phyloP scores from a whole-genome alignment of 129 eudicot species.

The Tanacetum coccineum region DNA sequence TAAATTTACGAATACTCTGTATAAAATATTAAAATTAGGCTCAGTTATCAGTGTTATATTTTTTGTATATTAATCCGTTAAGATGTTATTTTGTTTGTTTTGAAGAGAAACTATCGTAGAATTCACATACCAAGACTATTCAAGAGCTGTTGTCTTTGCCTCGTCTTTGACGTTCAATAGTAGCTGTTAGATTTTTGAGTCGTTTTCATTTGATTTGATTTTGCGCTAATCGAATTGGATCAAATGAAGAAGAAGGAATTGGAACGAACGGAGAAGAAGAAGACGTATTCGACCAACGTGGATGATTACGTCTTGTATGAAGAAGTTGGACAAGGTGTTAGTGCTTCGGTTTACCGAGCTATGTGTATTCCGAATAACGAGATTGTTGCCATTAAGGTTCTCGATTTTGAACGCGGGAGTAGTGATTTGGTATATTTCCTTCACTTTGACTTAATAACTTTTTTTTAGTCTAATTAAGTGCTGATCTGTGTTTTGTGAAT shows the following conservation, averaged over 20 bases:
- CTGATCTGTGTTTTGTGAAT: no score
- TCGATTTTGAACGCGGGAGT: conserved; percentile 80
- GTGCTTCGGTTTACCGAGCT: conserved; percentile 92
- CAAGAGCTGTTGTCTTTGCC: conserved; percentile 37
- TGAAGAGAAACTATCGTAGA: conserved; percentile 26
- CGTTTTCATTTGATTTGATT: conserved; percentile 7
- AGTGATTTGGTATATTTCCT: conserved; percentile 70
- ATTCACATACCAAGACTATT: conserved; percentile 30
- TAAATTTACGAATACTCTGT: neutral
- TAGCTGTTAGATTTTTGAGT: neutral
- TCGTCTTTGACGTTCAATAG: conserved; percentile 38
- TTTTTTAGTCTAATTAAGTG: no score
- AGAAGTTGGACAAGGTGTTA: conserved; percentile 88
- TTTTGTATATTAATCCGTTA: conserved; percentile 3
- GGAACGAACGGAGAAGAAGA: conserved; percentile 59
- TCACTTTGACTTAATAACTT: neutral
- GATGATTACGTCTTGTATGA: conserved; percentile 69
- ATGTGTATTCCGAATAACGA: conserved; percentile 60
- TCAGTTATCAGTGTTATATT: neutral
- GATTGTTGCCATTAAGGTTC: conserved; percentile 79
- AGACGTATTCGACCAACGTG: conserved; percentile 68
- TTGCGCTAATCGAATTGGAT: conserved; percentile 6
- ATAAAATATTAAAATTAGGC: neutral
- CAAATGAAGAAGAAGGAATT: conserved; percentile 40
- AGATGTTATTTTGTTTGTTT: conserved; percentile 4